These are phyloP conservation scores for Acrasis kona DNA, from an alignment of 78 protist genomes.

Conservation along the genomic window DNA sequence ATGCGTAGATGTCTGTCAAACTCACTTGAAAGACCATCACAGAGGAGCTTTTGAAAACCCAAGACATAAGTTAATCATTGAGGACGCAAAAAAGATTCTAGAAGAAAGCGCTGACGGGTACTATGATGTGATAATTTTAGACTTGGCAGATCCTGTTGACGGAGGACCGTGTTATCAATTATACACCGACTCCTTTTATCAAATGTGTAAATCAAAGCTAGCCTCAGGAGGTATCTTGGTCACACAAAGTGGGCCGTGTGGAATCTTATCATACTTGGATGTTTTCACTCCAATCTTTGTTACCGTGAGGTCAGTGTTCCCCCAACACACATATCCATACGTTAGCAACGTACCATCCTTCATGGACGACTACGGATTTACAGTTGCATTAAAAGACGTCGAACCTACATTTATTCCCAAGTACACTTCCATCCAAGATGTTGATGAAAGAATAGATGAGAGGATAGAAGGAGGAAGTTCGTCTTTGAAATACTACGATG, in stretches of 20 bases:
- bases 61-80: constrained; percentile 33
- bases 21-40: constrained; percentile 35
- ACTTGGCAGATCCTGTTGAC: constrained; percentile 47
- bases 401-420: no score
- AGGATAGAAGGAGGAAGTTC: no score
- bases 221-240: constrained; percentile 34
- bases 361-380: constrained; percentile 29
- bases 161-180: constrained; percentile 39
- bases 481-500: no score
- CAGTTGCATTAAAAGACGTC: constrained; percentile 8
- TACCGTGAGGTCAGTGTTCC: constrained; percentile 20
- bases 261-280: not conserved
- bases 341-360: constrained; percentile 19
- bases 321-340: not conserved
- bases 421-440: no score
- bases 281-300: constrained; percentile 24
- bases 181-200: constrained; percentile 38
- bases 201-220: not conserved
- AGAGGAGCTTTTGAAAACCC: constrained; percentile 15
- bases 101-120: constrained; percentile 12
- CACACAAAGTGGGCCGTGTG: constrained; percentile 33
- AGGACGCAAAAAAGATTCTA: constrained; percentile 35
- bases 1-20: constrained; percentile 30
- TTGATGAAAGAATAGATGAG: no score
- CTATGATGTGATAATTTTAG: constrained; percentile 52